phyloP scores from a whole-genome alignment of 1,284 basidiomycete species.

The Phellopilus nigrolimitatus region DNA sequence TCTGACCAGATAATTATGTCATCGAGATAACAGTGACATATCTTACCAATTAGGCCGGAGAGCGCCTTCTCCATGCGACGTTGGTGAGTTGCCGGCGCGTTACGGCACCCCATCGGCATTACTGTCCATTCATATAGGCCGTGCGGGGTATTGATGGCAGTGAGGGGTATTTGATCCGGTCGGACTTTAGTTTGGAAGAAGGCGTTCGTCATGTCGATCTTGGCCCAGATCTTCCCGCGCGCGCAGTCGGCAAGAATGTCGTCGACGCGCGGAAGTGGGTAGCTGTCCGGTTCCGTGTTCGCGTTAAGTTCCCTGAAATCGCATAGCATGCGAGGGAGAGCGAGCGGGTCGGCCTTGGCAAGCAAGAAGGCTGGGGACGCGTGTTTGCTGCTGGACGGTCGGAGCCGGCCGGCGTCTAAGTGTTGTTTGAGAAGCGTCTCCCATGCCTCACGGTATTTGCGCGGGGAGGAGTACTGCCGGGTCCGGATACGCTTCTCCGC shows the following conservation, averaged over 20 bases:
- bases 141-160: slow-evolving; percentile 35
- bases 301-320: slow-evolving; percentile 35
- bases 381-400: slow-evolving; percentile 26
- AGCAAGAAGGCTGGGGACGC: slow-evolving; percentile 35
- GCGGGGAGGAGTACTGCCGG: slow-evolving; percentile 23
- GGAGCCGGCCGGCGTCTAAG: slow-evolving; percentile 30
- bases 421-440: slow-evolving; percentile 26
- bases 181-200: slow-evolving; percentile 32
- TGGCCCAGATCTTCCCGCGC: too few relatives aligned
- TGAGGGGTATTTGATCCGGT: slow-evolving; percentile 33
- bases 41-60: slow-evolving; percentile 29
- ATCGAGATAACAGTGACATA: slow-evolving; percentile 40
- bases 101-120: slow-evolving; percentile 35
- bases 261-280: too few relatives aligned
- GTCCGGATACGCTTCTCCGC: neutral
- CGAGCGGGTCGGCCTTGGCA: slow-evolving; percentile 34
- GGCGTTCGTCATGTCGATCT: too few relatives aligned
- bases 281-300: slow-evolving; percentile 33
- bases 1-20: slow-evolving; percentile 42
- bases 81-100: slow-evolving; percentile 36
- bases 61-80: slow-evolving; percentile 31
- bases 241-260: too few relatives aligned
- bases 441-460: slow-evolving; percentile 29
- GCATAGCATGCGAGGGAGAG: slow-evolving; percentile 35
- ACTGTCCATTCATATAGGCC: slow-evolving; percentile 39